A percentile compares a stretch with the other conserved stretches of the same genome.
Evolutionary conservation across 2,329 filamentous ascomycete species (phyloP).

Genomic region (Ophiostoma sp.): DNA sequence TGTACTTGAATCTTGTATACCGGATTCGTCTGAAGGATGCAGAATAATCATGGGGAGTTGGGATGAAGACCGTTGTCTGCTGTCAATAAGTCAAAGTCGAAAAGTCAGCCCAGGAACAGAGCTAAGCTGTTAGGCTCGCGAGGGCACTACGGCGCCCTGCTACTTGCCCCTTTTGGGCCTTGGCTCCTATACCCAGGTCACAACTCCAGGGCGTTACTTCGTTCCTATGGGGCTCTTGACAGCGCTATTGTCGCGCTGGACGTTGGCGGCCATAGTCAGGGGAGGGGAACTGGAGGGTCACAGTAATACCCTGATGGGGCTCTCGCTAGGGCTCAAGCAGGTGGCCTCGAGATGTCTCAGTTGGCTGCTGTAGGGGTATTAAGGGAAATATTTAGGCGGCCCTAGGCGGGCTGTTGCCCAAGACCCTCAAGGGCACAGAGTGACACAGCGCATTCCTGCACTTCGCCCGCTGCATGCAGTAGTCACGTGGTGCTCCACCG

Average conservation of each 20-base stretch:
- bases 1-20: background rate
- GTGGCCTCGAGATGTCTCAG: background rate
- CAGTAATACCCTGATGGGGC: background rate
- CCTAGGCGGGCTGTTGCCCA: background rate
- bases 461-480: background rate
- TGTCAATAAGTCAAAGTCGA: background rate
- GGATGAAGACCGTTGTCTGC: background rate
- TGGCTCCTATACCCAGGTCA: background rate
- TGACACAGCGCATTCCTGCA: background rate
- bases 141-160: background rate
- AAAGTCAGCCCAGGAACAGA: background rate
- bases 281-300: background rate
- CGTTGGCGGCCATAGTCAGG: background rate
- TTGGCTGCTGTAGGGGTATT: too few relatives aligned
- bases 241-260: background rate
- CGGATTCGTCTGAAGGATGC: background rate
- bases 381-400: too few relatives aligned
- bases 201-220: background rate
- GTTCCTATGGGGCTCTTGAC: background rate
- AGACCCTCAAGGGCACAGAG: background rate
- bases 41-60: background rate
- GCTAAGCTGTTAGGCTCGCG: background rate
- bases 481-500: slow-evolving; percentile 2
- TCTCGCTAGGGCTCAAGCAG: background rate
- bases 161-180: background rate